Base-by-base conservation (phyloP, 352 stramenopile genomes). In the Thraustochytrium sp. region DNA sequence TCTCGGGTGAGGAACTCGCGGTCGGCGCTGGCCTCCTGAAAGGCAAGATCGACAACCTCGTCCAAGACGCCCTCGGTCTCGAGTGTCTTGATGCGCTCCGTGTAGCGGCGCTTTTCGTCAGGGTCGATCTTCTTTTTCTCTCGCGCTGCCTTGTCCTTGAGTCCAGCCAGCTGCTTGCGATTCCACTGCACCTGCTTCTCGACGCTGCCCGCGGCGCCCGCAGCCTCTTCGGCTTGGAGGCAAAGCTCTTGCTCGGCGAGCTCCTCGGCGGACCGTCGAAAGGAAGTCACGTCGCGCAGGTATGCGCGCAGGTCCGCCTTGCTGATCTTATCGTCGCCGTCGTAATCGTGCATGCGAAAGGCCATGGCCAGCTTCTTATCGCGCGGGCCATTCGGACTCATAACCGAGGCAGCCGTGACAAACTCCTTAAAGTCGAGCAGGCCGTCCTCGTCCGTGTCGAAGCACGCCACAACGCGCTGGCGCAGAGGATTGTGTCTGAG, bases 331-430 rank as follows among this genome's bases (percentile, higher is more conserved):
- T 89, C 90, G 49, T 93, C 90, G 31, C 86, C 89, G 54, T 93
- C 89, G 59, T 92, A 91, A 59, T 93, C 90, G 76, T 93, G 90
- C 59, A 93, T 88, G 36, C 87, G 86, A 77, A 93, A 93, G 3
- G 90, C 89, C 29, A 80, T 40, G 5, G 3, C 18, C 13, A 80
- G 26, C 51, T 80, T 80, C n/a, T 80, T 80, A 40, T 80, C 68
- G 37, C 68, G 68, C n/a, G 68, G 53, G 5, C 48, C 68, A 13
- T 68, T 4, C 3, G 68, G 68, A 13, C 31, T 48, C 13, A 80
- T 75, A 31, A 48, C 38, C 16, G 68, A 80, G 0, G 53, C 34
- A 26, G 48, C 44, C 8, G 42, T 42, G 11, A 80, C 48, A 68
- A 80, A 80, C 36, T 80, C 68, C 5, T 42, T 40, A 51, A 80